Base-by-base conservation (phyloP, 2,329 filamentous ascomycete genomes). In the Alternaria longipes region DNA sequence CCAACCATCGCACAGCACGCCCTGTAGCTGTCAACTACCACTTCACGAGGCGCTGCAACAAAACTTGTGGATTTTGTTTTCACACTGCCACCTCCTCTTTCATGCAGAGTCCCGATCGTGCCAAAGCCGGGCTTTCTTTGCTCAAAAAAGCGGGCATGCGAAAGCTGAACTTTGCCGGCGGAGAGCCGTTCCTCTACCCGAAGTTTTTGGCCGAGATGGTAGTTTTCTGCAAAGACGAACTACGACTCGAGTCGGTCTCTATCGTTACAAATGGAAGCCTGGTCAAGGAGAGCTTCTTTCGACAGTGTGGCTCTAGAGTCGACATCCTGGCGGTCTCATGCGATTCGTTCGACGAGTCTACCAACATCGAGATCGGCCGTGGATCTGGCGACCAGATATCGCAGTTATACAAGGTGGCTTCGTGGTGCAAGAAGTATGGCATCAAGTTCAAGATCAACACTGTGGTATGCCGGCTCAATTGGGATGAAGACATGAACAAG, bases 391-490 rank as follows among this genome's bases (percentile, higher is more conserved):
- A 80, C n/a, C 81, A 86, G 55, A 78, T 86, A 14, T 52, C 60
- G 18, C 77, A 81, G 53, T 75, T 87, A 1, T 81, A 80, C 52
- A 66, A 74, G 12, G 80, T 87, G 60, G 70, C 74, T 5, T 70
- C 72, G 1, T 83, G 82, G 80, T 87, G 85, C 70, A 66, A 69
- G 4, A 58, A 81, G 57, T 80, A 80, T 24, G 79, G 79, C 1
- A 81, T 87, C 69, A 84, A 81, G 72, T 86, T 87, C 78, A 87
- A 87, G 76, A 69, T 87, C 52, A 87, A 87, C 73, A 87, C 85
- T 0, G 85, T 87, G 0, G 81, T 87, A 4, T 82, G 80, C 67
- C 74, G 65, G 2, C 72, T 81, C 51, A 87, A 87, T 64, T 83
- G 75, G 71, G 54, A 81, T 3, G 85, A 87, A 69, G 82, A 77